Base-by-base conservation (phyloP, 352 stramenopile species). In the Pythium volutum region DNA sequence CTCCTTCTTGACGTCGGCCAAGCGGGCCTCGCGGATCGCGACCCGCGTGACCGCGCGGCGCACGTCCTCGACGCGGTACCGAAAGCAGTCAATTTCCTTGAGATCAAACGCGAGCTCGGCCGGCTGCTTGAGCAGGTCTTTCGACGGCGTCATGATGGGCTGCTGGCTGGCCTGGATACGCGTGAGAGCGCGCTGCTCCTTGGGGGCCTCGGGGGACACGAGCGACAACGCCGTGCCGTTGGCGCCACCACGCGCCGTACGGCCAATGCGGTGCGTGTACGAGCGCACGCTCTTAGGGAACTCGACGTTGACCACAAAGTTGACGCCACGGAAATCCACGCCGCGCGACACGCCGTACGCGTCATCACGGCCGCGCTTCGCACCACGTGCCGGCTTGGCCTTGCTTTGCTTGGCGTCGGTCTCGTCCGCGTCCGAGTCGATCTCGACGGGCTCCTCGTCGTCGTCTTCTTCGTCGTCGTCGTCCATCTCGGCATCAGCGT, bases 301-400 rank as follows among this genome's bases (percentile, higher is more conserved):
- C 69, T 99, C 97, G 20, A 99, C 94, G 76, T 99, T 99, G 61
- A 99, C 87, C 33, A 99, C 98, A 76, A 99, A 99, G 26, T 91
- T 97, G 31, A 99, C 97, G 59, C 92, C 94, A 33, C 93, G 87
- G 81, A 99, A 99, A 67, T 99, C 98, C 42, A 99, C 86, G 59
- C 98, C 98, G 65, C 98, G 93, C 10, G 93, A 93, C 6, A 99
- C 95, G 33, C 97, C 97, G 74, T 98, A 99, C 43, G 93, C 81
- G 50, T 89, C 80, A 71, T 98, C 94, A 53, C 77, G 82, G 33
- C 66, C 62, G 46, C 74, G 77, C 67, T 91, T 88, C 25, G 70
- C 56, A n/a, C 71, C 72, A 27, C 82, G 75, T 25, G 69, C 68
- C 6, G 45, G 38, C 59, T 71, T 62, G 27, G 55, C 34, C 18